These are phyloP conservation scores for Metarhizium brunneum DNA, from an alignment of 2,329 filamentous ascomycete species.

Conservation along the genomic window DNA sequence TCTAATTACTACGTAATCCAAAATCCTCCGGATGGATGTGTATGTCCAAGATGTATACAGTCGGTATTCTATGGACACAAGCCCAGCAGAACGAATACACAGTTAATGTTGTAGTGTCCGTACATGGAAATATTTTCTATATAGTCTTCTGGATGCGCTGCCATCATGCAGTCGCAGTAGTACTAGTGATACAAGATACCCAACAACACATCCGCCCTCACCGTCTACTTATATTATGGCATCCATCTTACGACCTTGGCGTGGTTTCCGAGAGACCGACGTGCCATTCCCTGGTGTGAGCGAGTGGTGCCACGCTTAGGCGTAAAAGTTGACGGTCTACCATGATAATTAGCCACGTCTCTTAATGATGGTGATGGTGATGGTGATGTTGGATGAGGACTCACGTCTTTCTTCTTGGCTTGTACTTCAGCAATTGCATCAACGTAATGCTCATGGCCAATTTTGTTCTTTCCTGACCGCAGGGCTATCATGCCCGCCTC, in stretches of 20 bases:
- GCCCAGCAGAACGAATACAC: neutral
- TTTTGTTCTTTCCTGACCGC: constrained; percentile 88
- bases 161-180: neutral
- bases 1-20: too few species aligned
- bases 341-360: neutral
- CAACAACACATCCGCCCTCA: neutral
- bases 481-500: constrained; percentile 99
- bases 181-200: neutral
- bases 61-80: too few species aligned
- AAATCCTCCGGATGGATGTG: too few species aligned
- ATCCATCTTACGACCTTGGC: neutral
- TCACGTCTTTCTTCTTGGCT: constrained; percentile 85
- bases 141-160: neutral
- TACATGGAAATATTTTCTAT: neutral
- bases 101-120: neutral
- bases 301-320: constrained; percentile 21
- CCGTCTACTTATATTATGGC: neutral
- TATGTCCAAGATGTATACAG: too few species aligned
- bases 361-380: neutral
- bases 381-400: constrained; percentile 17
- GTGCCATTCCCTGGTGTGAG: neutral
- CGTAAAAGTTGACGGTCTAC: constrained; percentile 50
- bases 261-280: neutral
- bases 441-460: constrained; percentile 96
- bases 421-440: constrained; percentile 96